These are phyloP conservation scores for Globisporangium cystogenes DNA, from an alignment of 352 stramenopile genomes.

Conservation along the genomic window DNA sequence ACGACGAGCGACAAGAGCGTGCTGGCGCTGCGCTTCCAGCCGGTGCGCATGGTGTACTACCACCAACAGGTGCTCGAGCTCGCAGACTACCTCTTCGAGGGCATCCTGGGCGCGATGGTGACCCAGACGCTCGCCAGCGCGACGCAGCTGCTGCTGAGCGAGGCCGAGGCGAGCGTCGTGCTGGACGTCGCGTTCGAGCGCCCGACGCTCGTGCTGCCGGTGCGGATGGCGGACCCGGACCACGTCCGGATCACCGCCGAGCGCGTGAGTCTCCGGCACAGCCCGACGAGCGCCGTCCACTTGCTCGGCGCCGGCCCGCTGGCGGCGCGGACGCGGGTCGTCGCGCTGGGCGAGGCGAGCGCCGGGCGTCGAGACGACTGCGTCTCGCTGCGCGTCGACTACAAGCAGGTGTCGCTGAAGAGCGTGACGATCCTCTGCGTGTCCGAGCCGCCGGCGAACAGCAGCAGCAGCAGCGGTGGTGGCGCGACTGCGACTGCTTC, in stretches of 20 bases:
- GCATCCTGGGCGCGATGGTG: constrained; percentile 66
- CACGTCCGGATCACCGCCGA: constrained; percentile 61
- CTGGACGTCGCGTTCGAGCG: constrained; percentile 48
- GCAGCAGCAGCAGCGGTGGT: neutral
- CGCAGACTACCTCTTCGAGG: constrained; percentile 79
- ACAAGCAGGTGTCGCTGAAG: constrained; percentile 37
- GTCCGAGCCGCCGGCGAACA: neutral
- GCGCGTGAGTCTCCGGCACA: constrained; percentile 48
- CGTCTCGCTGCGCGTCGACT: constrained; percentile 22
- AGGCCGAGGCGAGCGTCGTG: constrained; percentile 51
- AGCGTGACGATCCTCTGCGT: constrained; percentile 50
- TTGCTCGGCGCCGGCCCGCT: constrained; percentile 23
- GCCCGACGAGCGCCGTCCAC: constrained; percentile 48
- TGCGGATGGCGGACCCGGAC: constrained; percentile 40
- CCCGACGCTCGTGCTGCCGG: constrained; percentile 64
- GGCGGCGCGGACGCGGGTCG: constrained; percentile 26
- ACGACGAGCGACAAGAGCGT: constrained; percentile 27
- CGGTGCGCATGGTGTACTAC: constrained; percentile 76
- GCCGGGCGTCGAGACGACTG: constrained; percentile 33
- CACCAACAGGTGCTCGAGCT: constrained; percentile 84
- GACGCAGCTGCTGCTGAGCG: constrained; percentile 62
- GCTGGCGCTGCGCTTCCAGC: constrained; percentile 47
- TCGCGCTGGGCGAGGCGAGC: constrained; percentile 16
- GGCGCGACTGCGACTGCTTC: too few species aligned
- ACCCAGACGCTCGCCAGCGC: constrained; percentile 63